Conservation (phyloP, 805 yeast species). For the Torulaspora maleeae region DNA sequence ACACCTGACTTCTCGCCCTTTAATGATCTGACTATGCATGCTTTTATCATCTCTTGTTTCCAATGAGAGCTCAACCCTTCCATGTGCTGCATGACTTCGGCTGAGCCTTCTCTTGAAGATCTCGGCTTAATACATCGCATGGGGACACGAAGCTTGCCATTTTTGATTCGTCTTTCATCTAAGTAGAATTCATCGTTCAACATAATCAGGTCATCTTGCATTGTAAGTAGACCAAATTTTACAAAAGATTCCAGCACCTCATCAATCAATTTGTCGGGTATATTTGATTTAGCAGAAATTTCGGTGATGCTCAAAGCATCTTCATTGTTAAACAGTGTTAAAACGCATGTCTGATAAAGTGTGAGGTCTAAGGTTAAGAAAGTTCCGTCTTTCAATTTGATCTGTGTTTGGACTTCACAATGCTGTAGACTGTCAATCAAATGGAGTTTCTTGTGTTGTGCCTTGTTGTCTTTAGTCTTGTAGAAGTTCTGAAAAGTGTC, state of each 20-base stretch:
- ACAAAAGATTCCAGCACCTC: slow-evolving; percentile 23
- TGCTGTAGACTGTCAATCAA: slow-evolving; percentile 28
- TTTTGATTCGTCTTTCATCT: slow-evolving; percentile 19
- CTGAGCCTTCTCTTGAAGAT: background rate
- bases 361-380: slow-evolving; percentile 24
- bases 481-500: slow-evolving; percentile 11
- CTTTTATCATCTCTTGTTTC: slow-evolving; percentile 29
- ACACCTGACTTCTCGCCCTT: slow-evolving; percentile 17
- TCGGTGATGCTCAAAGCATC: slow-evolving; percentile 11
- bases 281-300: slow-evolving; percentile 8
- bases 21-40: slow-evolving; percentile 26
- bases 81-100: slow-evolving; percentile 12
- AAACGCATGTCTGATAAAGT: slow-evolving; percentile 26
- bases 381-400: slow-evolving; percentile 11
- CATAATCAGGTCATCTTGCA: slow-evolving; percentile 4
- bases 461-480: slow-evolving; percentile 9
- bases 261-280: slow-evolving; percentile 8
- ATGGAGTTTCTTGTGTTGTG: slow-evolving; percentile 15
- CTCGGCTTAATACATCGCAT: slow-evolving; percentile 7
- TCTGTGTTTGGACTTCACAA: slow-evolving; percentile 28
- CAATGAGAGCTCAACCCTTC: slow-evolving; percentile 29
- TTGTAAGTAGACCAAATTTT: slow-evolving; percentile 14
- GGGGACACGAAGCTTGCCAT: slow-evolving; percentile 23
- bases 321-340: slow-evolving; percentile 24
- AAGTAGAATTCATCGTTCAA: slow-evolving; percentile 25